Conservation (phyloP, 306 rosid genomes). For the Castanea sativa region DNA sequence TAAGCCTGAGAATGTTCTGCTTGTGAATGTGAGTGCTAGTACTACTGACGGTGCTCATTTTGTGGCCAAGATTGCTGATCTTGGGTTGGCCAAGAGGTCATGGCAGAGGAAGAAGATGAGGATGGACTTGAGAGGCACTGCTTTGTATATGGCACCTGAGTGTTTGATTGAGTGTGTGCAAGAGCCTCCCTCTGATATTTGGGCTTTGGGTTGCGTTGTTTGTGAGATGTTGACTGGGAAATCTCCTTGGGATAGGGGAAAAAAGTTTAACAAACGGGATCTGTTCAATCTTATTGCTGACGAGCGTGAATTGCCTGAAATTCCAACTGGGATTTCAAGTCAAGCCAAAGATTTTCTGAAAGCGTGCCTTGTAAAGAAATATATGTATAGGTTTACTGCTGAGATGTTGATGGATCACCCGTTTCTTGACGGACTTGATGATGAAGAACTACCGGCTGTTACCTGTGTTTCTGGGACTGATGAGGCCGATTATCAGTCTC, state of each 20-base stretch:
- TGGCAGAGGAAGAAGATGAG: no score
- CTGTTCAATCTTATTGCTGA: conserved; percentile 2
- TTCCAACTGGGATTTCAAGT: conserved; percentile 7
- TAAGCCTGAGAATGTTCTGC: conserved; percentile 25
- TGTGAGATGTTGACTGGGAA: conserved; percentile 29
- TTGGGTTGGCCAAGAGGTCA: conserved; percentile 17
- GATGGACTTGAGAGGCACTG: conserved; percentile 22
- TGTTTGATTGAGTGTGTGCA: conserved; percentile 3
- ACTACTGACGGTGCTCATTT: background rate
- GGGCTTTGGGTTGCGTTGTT: conserved; percentile 33
- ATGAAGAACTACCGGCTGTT: background rate
- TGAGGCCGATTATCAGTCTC: no score
- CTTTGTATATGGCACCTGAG: conserved; percentile 27
- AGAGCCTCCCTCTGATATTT: conserved; percentile 25
- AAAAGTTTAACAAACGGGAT: background rate
- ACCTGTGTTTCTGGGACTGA: background rate
- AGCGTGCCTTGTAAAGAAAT: conserved; percentile 21
- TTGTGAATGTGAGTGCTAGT: background rate
- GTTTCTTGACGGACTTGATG: background rate
- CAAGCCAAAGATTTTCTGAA: conserved; percentile 23
- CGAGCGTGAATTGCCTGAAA: background rate
- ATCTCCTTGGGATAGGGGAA: conserved; percentile 14
- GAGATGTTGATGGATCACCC: conserved; percentile 24
- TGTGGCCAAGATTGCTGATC: conserved; percentile 29
- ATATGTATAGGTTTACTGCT: conserved; percentile 25